Evolutionary conservation across 2,329 filamentous ascomycete genomes (phyloP), one percentile per base, ranked within the genome.

Genomic region (Ascochyta viciae-villosae): DNA sequence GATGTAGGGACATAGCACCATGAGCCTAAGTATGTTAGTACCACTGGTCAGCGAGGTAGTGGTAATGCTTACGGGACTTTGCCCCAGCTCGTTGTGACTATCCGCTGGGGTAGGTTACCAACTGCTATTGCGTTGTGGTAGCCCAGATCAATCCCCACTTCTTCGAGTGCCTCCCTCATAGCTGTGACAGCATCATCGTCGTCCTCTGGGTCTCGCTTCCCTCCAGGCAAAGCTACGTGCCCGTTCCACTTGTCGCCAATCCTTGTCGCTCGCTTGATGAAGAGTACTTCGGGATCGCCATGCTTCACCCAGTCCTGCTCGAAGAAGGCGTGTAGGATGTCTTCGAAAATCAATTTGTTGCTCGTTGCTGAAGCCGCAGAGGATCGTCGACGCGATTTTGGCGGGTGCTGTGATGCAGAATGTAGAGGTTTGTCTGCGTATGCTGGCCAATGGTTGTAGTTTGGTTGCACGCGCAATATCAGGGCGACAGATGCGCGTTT

Each of bases 1-100:
- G 39, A 90, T 80, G 70, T 87, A 89, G 0, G 88, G 87, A 65
- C 87, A 90, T 7, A 90, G 78, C 4, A 90, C 86, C 85, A 90
- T 88, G 23, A 89, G 74, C 8, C 85, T 57, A 26, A 10, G 12
- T 31, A 3, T 38, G 19, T 50, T 15, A 46, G 47, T 12, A 12
- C 12, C 13, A 6, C n/a, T 6, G 8, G 2, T 16, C 3, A n/a
- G 15, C 4, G 26, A 22, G 19, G 8, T 12, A 3, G 19, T 22
- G 19, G n/a, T 23, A 15, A 45, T 58, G 77, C 81, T 68, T 74
- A 87, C 83, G 85, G 85, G 43, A 84, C 79, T 65, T 85, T 87
- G 6, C 87, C 87, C 85, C 86, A 89, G 51, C 83, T 84, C 0
- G 87, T 87, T 6, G 85, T 87, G 16, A 90, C 85, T 3, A 89